Base-by-base conservation (phyloP, 1,284 basidiomycete genomes). In the Cryptococcus sp. region DNA sequence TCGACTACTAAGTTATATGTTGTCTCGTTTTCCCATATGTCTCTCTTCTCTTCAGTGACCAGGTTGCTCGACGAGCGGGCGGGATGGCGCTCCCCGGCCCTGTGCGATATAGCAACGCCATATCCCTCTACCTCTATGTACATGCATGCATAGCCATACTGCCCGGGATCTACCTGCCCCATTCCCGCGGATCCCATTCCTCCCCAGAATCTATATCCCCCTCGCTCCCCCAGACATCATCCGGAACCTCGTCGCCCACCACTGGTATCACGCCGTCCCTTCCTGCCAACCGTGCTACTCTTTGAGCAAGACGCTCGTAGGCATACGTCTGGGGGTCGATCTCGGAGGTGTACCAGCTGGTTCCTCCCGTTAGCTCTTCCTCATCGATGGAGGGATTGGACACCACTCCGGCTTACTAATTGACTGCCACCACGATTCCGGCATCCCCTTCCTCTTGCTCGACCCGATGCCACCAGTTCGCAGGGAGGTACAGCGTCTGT, bases 381-480 rank as follows among this genome's bases (percentile, higher is more conserved):
- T n/a, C n/a, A n/a, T n/a, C n/a, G n/a, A n/a, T n/a, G 37, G n/a
- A 23, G 21, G 16, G 18, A n/a, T 40, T 38, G 7, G 39, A 20
- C 45, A 40, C 16, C 16, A 13, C 36, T 20, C 23, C 2, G 70
- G 89, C 91, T 85, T 86, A 94, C 85, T 89, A 92, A 67, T 94
- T 95, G 33, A 92, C 72, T 1, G 91, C 91, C 51, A 93, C 85
- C 12, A 77, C 76, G 0, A 77, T 63, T 0, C 75, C 76, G 0
- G 82, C 84, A 7, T 81, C 45, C 24, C 64, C 65, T 78, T 64
- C 82, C 77, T 20, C 80, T 81, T 59, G 84, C 77, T 75, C 90
- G 82, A 95, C 91, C 69, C 87, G 83, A 73, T 95, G 92, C 86
- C 87, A 95, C 92, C 92, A 95, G 0, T 89, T 86, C 1, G 87